Evolutionary conservation across 805 yeast genomes (phyloP).

Genomic region (Debaryomyces tyrocola): DNA sequence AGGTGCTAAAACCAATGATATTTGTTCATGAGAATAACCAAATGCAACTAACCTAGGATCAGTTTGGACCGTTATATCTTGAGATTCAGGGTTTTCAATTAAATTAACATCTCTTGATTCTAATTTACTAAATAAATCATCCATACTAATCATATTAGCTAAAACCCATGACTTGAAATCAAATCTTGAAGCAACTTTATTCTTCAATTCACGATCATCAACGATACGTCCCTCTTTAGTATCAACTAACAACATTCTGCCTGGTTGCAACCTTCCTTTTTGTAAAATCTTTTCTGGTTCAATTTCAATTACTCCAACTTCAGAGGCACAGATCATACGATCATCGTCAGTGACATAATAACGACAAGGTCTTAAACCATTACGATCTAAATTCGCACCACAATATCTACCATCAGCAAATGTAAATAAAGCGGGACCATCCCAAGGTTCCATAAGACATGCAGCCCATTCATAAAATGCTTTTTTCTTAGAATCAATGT

Average conservation of each 20-base stretch:
- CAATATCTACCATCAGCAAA: conserved; percentile 97
- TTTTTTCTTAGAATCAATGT: conserved; percentile 86
- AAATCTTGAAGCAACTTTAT: conserved; percentile 71
- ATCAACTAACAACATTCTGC: conserved; percentile 93
- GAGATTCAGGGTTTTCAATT: conserved; percentile 23
- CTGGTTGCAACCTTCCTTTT: conserved; percentile 95
- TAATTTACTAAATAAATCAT: conserved; percentile 67
- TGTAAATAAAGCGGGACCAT: conserved; percentile 96
- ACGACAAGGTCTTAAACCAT: conserved; percentile 97
- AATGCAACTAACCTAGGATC: conserved; percentile 85
- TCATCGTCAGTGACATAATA: conserved; percentile 94
- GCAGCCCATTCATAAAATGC: conserved; percentile 99
- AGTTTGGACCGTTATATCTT: conserved; percentile 53
- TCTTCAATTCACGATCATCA: conserved; percentile 87
- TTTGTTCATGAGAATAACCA: conserved; percentile 94
- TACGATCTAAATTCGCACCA: conserved; percentile 97
- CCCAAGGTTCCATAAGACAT: conserved; percentile 99
- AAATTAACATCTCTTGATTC: conserved; percentile 34
- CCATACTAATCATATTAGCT: conserved; percentile 82
- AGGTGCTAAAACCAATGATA: conserved; percentile 79
- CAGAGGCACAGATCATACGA: conserved; percentile 96
- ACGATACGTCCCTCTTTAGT: conserved; percentile 91
- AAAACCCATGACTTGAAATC: conserved; percentile 94
- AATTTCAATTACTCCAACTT: conserved; percentile 94
- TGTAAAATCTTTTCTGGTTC: conserved; percentile 78